Evolutionary conservation across 306 rosid genomes (phyloP), one percentile per base, ranked within the genome.

Genomic region (Fragaria vesca): DNA sequence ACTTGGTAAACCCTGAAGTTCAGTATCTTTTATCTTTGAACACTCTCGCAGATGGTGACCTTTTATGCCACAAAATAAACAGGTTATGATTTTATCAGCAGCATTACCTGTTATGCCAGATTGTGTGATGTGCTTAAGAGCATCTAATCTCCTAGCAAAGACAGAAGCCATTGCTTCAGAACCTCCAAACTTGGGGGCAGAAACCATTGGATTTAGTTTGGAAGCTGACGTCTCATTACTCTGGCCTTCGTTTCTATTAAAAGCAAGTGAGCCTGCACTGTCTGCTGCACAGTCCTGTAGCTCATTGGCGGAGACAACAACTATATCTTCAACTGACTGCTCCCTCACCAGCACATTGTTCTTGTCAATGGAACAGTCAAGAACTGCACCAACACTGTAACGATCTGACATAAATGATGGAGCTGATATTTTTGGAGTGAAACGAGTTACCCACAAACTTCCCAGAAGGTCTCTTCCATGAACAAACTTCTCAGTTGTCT

Each of bases 371-470:
- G 87, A 84, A 73, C 78, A 82, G 54, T 76, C 82, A 72, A 71
- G 81, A 84, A 68, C 85, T 57, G 67, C 82, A 77, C 72, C 82
- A 46, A 57, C 70, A 69, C 67, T 81, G 51, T 54, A 72, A 43
- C 51, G 76, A 81, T 80, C 86, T 72, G 63, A 48, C 38, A 58
- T 68, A 70, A 71, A 43, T 57, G 75, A 58, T 58, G 88, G 77
- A 66, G 88, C 40, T 46, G 82, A 34, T 30, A 74, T 17, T 81
- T 88, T 92, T 16, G 88, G 58, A 58, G 80, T 79, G 76, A 95
- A 88, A 32, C 96, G 90, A 82, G 93, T 87, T 84, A 92, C 86
- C 98, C 97, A 95, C 71, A 82, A 76, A 80, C 90, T 92, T 78
- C 77, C 80, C 40, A 73, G 70, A 75, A 81, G 79, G 69, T 81